Base-by-base conservation (phyloP, 2,329 filamentous ascomycete species). In the Alternaria sp. region DNA sequence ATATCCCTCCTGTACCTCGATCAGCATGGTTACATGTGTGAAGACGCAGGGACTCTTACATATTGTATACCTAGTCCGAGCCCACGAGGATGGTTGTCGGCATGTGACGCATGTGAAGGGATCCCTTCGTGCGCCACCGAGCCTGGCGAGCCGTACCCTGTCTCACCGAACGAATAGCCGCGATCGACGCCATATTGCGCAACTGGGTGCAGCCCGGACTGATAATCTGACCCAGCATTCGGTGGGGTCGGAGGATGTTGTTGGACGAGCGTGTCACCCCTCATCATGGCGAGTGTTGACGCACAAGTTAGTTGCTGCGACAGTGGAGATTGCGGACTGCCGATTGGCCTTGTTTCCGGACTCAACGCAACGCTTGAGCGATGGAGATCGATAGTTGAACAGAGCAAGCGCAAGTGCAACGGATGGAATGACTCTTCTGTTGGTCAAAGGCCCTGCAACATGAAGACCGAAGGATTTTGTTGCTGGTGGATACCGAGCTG, bases 151-250 rank as follows among this genome's bases (percentile, higher is more conserved):
- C 70, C 71, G 66, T 79, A 80, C 32, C 62, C 62, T 43, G 67
- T 70, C 26, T 73, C 72, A 57, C 80, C 76, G 57, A 80, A 80
- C 23, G 80, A 71, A 69, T 79, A 79, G 44, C 72, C 75, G 28
- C 73, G 73, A 55, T 73, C 76, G 60, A 78, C 77, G 67, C 81
- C 83, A 73, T 82, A 82, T 69, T 81, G 78, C 49, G 79, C 80
- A 65, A 84, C 70, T 57, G 80, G 80, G 45, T 80, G 78, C 30
- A 83, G 73, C 50, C 78, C 77, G 55, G 78, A 77, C 25, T 77
- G 76, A 28, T 77, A 72, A 15, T 80, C 75, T 26, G 65, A 61
- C 50, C 69, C 69, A 55, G 67, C 66, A 63, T 66, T 73, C 30
- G 78, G 78, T 58, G 78, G 79, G 26, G 77, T 80, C 13, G 77